Percentiles rank a stretch among this genome's conserved stretches.
These are phyloP conservation scores for Paecilomyces dactylethromorphus DNA, from an alignment of 2,329 filamentous ascomycete species.

Conservation along the genomic window DNA sequence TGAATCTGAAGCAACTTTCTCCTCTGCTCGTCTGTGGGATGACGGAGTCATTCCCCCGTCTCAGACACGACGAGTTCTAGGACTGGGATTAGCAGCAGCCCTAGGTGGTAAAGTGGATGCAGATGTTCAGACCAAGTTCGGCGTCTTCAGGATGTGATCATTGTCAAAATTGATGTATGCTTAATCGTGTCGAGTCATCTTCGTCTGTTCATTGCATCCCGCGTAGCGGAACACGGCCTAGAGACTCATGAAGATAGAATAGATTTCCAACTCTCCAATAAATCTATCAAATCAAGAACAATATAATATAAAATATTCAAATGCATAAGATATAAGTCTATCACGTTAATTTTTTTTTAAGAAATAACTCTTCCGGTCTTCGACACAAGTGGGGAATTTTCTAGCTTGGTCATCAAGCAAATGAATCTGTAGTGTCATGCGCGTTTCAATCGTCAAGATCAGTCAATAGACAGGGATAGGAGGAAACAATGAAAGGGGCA, in stretches of 20 bases:
- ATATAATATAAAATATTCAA: background rate
- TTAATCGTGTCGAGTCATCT: background rate
- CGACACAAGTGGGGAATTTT: background rate
- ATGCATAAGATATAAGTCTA: background rate
- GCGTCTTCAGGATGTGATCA: conserved; percentile 74
- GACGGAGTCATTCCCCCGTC: conserved; percentile 74
- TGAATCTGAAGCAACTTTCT: conserved; percentile 85
- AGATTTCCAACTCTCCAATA: background rate
- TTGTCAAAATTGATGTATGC: background rate
- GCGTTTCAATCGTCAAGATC: background rate
- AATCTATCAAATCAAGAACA: background rate
- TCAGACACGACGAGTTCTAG: conserved; percentile 67
- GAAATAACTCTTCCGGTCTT: background rate
- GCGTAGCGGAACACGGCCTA: background rate
- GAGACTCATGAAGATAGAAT: background rate
- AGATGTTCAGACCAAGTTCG: conserved; percentile 60
- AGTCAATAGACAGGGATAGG: background rate
- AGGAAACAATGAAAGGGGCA: background rate
- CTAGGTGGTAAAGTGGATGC: conserved; percentile 59
- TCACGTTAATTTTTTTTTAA: background rate
- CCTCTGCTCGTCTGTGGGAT: conserved; percentile 85
- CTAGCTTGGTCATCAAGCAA: background rate
- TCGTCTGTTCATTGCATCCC: background rate
- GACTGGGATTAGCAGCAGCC: conserved; percentile 64
- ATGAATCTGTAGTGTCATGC: background rate